Conservation (phyloP, 176 grass and related monocot species). For the Carex pumila region DNA sequence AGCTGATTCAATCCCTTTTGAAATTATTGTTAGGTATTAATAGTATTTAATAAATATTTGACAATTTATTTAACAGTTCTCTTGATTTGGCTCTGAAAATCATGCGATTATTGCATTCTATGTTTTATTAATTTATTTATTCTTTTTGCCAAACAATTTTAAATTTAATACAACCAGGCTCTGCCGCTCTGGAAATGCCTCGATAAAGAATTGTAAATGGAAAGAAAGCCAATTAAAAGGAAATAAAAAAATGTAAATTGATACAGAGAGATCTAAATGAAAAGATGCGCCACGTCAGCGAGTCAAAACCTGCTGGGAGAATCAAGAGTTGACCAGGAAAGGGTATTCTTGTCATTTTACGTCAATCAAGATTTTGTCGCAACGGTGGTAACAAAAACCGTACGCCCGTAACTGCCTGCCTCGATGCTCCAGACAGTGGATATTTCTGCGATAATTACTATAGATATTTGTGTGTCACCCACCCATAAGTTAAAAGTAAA, state of each 20-base stretch:
- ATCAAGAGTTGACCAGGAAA: neutral
- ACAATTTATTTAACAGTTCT: neutral
- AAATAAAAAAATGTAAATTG: neutral
- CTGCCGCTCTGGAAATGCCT: no score
- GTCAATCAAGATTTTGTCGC: neutral
- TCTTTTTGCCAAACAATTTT: no score
- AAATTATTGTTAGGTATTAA: neutral
- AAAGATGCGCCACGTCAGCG: neutral
- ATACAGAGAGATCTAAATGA: neutral
- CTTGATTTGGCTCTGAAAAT: neutral
- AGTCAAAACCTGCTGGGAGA: neutral
- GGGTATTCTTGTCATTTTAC: conserved; percentile 11
- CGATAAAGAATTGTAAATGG: no score
- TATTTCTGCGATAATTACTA: neutral
- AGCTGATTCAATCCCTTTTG: neutral
- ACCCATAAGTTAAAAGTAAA: neutral
- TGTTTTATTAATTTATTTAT: no score
- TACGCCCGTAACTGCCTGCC: neutral
- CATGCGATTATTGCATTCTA: neutral
- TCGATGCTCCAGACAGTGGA: neutral
- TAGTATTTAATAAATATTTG: conserved; percentile 1
- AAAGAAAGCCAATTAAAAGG: neutral
- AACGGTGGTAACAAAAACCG: conserved; percentile 11
- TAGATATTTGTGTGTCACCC: neutral
- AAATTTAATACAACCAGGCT: no score